These are phyloP conservation scores for Pythium sukuiense DNA, from an alignment of 352 stramenopile genomes.

Conservation along the genomic window DNA sequence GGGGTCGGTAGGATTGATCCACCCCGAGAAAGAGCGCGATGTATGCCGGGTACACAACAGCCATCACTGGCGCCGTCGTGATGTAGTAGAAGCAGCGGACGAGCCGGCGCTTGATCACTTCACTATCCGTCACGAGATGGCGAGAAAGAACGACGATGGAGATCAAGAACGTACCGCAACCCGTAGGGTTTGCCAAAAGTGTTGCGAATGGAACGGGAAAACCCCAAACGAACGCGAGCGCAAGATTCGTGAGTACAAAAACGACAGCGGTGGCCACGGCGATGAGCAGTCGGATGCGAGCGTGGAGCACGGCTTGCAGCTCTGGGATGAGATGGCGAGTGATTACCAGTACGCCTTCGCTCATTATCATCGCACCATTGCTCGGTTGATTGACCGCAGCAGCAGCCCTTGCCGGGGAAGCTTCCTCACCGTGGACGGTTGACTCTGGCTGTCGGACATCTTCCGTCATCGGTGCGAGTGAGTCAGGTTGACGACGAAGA, in stretches of 20 bases:
- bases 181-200: not conserved
- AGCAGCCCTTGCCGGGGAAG: not conserved
- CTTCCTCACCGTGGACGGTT: no score
- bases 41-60: constrained; percentile 10
- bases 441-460: no score
- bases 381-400: not conserved
- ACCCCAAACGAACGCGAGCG: not conserved
- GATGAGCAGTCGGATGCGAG: not conserved
- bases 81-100: not conserved
- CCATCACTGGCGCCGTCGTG: not conserved
- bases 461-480: no score
- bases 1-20: not conserved
- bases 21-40: not conserved
- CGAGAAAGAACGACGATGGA: not conserved
- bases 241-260: not conserved
- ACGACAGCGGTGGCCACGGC: not conserved
- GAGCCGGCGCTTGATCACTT: not conserved
- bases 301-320: not conserved
- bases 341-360: not conserved
- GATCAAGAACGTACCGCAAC: not conserved
- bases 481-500: no score
- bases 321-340: not conserved
- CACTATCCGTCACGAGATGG: not conserved
- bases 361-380: not conserved
- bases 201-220: constrained; percentile 10